A percentile compares a stretch with the other conserved stretches of the same genome.
Conservation (phyloP, 2,329 filamentous ascomycete genomes). For the Magnaporthiopsis incrustans region DNA sequence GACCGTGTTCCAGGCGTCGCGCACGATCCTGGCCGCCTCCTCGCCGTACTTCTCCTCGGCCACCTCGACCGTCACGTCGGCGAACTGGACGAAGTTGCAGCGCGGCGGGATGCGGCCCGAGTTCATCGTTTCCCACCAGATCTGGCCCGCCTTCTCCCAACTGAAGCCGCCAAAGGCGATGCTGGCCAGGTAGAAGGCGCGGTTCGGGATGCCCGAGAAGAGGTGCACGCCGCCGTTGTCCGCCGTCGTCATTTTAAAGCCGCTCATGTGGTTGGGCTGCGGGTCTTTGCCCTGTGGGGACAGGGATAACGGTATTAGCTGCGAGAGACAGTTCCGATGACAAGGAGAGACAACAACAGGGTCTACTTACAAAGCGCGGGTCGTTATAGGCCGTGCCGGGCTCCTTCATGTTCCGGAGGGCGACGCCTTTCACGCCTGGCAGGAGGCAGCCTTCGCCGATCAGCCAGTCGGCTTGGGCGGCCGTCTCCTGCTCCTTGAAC, state of each 20-base stretch:
- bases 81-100: conserved; percentile 40
- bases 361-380: conserved; percentile 34
- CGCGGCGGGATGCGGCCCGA: conserved; percentile 31
- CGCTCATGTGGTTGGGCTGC: conserved; percentile 39
- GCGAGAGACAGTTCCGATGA: no score
- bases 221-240: conserved; percentile 48
- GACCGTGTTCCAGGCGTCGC: conserved; percentile 39
- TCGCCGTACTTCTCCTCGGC: conserved; percentile 34
- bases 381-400: conserved; percentile 46
- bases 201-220: conserved; percentile 50
- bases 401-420: conserved; percentile 45
- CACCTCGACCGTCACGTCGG: conserved; percentile 37
- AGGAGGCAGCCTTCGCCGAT: conserved; percentile 45
- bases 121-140: conserved; percentile 43
- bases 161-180: conserved; percentile 41
- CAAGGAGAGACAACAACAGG: no score
- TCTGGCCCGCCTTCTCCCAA: conserved; percentile 45
- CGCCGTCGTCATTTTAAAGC: conserved; percentile 29
- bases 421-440: conserved; percentile 40
- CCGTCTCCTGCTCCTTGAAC: conserved; percentile 34
- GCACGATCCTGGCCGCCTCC: conserved; percentile 33
- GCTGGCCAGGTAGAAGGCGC: conserved; percentile 44
- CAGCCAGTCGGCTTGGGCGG: conserved; percentile 43
- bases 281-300: conserved; percentile 39
- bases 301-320: no score